Percentiles rank a stretch among this genome's conserved stretches.
Evolutionary conservation across 805 yeast species (phyloP).

Genomic region (Pichia eremophila): DNA sequence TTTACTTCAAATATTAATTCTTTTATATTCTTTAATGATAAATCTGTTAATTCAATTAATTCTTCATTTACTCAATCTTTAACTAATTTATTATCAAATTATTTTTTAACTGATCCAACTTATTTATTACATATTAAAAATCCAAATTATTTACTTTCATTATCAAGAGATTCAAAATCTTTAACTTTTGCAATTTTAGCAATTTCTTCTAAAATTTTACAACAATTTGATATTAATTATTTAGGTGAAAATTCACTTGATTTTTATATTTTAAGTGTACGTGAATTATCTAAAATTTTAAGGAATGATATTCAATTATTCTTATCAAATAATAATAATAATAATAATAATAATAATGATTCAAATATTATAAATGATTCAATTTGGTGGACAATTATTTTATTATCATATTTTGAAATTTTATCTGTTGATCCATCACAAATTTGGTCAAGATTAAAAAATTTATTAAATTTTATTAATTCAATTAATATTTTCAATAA

Average conservation of each 20-base stretch:
- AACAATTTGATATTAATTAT: conserved; percentile 12
- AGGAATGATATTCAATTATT: conserved; percentile 24
- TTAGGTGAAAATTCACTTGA: conserved; percentile 22
- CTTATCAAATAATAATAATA: neutral
- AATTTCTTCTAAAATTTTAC: conserved; percentile 22
- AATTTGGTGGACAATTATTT: conserved; percentile 29
- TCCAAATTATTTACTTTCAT: conserved; percentile 19
- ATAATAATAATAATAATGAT: neutral
- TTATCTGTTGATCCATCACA: conserved; percentile 28
- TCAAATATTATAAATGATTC: conserved; percentile 1
- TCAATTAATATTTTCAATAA: conserved; percentile 24
- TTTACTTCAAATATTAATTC: conserved; percentile 5
- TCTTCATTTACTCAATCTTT: conserved; percentile 3
- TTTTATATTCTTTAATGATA: conserved; percentile 9
- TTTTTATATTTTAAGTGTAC: conserved; percentile 22
- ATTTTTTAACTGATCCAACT: conserved; percentile 8
- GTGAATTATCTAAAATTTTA: conserved; percentile 27
- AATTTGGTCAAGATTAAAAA: conserved; percentile 31
- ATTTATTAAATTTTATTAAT: conserved; percentile 28
- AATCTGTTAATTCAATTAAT: conserved; percentile 2
- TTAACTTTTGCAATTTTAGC: conserved; percentile 22
- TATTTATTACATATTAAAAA: conserved; percentile 5
- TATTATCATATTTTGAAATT: conserved; percentile 35
- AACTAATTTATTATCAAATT: conserved; percentile 6
- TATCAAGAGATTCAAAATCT: conserved; percentile 29